Conservation (phyloP, 495 filamentous ascomycete genomes). For the Neurospora cerealis region DNA sequence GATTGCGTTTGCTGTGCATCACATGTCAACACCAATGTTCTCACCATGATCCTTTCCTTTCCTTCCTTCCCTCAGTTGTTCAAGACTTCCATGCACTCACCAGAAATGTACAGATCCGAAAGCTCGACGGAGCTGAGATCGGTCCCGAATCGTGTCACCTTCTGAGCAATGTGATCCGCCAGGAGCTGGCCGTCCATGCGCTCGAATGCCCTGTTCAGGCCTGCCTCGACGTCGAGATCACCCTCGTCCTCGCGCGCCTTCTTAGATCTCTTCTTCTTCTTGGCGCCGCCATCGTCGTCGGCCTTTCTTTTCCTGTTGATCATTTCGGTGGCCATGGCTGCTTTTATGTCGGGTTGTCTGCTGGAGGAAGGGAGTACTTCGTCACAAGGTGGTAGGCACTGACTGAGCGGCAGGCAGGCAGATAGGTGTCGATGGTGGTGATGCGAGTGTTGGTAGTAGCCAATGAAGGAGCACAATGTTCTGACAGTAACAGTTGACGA, state of each 20-base stretch:
- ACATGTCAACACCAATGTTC: background rate
- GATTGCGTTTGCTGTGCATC: constrained; percentile 26
- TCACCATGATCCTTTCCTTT: background rate
- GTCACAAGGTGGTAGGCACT: background rate
- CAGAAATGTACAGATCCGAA: constrained; percentile 69
- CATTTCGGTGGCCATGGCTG: constrained; percentile 7
- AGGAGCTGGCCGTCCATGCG: constrained; percentile 71
- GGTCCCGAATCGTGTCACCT: constrained; percentile 64
- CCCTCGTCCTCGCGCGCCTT: constrained; percentile 46
- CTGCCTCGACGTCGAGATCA: constrained; percentile 48
- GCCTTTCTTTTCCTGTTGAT: constrained; percentile 30
- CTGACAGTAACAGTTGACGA: background rate
- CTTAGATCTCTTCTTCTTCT: constrained; percentile 47
- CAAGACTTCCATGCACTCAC: constrained; percentile 33
- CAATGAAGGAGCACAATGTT: background rate
- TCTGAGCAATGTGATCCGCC: constrained; percentile 79
- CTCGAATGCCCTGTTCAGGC: constrained; percentile 71
- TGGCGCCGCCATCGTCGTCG: constrained; percentile 22
- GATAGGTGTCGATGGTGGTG: background rate
- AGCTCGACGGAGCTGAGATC: constrained; percentile 75
- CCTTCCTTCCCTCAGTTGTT: background rate
- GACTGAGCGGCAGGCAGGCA: background rate
- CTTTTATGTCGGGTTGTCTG: background rate
- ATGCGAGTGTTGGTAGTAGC: background rate
- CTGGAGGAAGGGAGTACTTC: background rate